phyloP scores from a whole-genome alignment of 148 eudicot genomes.

The Chenopodium berlandieri region DNA sequence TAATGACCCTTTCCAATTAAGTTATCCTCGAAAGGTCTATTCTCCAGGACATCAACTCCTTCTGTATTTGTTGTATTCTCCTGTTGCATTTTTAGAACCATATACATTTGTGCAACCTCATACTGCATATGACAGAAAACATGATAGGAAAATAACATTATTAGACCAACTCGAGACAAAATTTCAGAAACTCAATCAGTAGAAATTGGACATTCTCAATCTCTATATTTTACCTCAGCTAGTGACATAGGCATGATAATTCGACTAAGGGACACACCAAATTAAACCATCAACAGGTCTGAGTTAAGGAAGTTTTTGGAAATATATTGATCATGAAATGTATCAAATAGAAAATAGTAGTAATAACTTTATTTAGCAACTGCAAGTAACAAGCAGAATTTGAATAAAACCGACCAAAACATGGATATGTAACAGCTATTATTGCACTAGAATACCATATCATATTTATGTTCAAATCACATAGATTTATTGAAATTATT shows the following conservation, averaged over 20 bases:
- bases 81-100: slow-evolving; percentile 64
- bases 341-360: background rate
- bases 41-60: slow-evolving; percentile 65
- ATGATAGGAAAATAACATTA: background rate
- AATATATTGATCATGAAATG: background rate
- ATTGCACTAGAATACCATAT: no score
- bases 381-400: background rate
- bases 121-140: slow-evolving; percentile 36
- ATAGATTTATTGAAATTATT: no score
- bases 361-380: no score
- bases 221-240: slow-evolving; percentile 47
- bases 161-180: background rate
- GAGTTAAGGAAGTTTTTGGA: slow-evolving; percentile 28
- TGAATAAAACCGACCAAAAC: no score
- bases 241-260: slow-evolving; percentile 75
- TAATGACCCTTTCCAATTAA: slow-evolving; percentile 61
- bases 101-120: slow-evolving; percentile 67
- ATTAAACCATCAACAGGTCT: slow-evolving; percentile 9
- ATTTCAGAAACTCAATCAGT: background rate
- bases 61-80: slow-evolving; percentile 48
- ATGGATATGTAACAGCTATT: no score
- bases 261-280: slow-evolving; percentile 38
- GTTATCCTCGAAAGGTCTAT: slow-evolving; percentile 50
- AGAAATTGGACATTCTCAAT: background rate
- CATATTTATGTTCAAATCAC: no score